A percentile compares a stretch with the other conserved stretches of the same genome.
Conservation (phyloP, 805 yeast genomes). For the Kodamaea sagamina region DNA sequence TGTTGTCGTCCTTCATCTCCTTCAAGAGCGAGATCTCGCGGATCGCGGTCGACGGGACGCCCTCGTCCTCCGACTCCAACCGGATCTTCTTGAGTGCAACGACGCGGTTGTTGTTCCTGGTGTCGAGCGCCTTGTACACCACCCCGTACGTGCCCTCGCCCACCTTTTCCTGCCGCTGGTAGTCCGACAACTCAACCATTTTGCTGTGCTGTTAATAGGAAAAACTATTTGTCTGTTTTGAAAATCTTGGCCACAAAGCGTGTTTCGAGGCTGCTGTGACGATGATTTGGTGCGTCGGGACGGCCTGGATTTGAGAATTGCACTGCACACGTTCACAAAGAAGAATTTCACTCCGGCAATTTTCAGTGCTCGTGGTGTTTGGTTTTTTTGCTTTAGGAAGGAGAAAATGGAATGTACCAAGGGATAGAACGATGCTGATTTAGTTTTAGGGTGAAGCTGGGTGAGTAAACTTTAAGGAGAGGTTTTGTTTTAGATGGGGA, state of each 20-base stretch:
- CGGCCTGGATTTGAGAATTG: neutral
- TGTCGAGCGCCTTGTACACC: slow-evolving; percentile 92
- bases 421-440: no score
- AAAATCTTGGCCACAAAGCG: neutral
- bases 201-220: slow-evolving; percentile 3
- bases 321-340: no score
- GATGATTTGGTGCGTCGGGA: neutral
- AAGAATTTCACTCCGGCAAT: neutral
- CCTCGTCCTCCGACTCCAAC: slow-evolving; percentile 95
- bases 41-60: slow-evolving; percentile 97
- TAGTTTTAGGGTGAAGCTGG: no score
- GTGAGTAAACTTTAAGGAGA: no score
- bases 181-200: slow-evolving; percentile 89
- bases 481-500: no score
- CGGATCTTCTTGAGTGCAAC: slow-evolving; percentile 96
- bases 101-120: slow-evolving; percentile 84
- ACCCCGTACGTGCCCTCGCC: slow-evolving; percentile 99
- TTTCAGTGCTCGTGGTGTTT: neutral
- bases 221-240: slow-evolving; percentile 5
- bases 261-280: slow-evolving; percentile 1
- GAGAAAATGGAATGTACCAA: no score
- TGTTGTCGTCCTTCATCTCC: slow-evolving; percentile 91
- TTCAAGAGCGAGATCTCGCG: slow-evolving; percentile 93
- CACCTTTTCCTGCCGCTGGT: slow-evolving; percentile 90
- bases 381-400: no score